Evolutionary conservation across 306 rosid genomes (phyloP), one percentile per base, ranked within the genome.

Genomic region (Fragaria ananassa): DNA sequence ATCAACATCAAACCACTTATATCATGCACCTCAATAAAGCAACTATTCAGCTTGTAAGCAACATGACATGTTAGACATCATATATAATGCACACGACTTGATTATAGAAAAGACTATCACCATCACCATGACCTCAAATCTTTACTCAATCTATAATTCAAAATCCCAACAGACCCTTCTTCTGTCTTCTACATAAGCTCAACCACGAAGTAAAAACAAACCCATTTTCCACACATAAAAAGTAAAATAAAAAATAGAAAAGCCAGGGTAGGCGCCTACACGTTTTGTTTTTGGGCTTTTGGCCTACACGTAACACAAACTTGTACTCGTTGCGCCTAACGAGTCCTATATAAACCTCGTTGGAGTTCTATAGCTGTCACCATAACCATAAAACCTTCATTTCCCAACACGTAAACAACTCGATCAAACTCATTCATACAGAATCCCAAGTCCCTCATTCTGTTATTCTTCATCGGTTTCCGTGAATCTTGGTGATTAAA

Each of bases 231-330:
- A 53, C 58, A 18, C 10, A 4, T 5, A 69, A n/a, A 68, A 10
- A 18, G 0, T 18, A 18, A 49, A 49, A 51, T 18, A 53, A n/a
- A 53, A 1, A 53, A 53, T 7, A 5, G 4, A 50, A 50, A 50
- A 4, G 34, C 19, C 19, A 19, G 60, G 60, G 60, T 54, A 21
- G 66, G 76, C 76, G 76, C 76, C 65, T n/a, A 13, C 35, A 12
- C 51, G 66, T 37, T 19, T 35, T 34, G 3, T 25, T 1, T 18
- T 19, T 17, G 0, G 57, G 63, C 13, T 54, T 25, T 25, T 58
- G 39, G 39, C 41, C 67, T 13, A 27, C 66, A 29, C 66, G 41
- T 61, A 61, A 4, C 29, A 60, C 66, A 12, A 60, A 60, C 65
- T 23, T 23, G 63, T 57, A 60, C 41, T 27, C 39, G 10, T 27